These are phyloP conservation scores for Bipolaris gigantea DNA, from an alignment of 2,329 filamentous ascomycete species.

Conservation along the genomic window DNA sequence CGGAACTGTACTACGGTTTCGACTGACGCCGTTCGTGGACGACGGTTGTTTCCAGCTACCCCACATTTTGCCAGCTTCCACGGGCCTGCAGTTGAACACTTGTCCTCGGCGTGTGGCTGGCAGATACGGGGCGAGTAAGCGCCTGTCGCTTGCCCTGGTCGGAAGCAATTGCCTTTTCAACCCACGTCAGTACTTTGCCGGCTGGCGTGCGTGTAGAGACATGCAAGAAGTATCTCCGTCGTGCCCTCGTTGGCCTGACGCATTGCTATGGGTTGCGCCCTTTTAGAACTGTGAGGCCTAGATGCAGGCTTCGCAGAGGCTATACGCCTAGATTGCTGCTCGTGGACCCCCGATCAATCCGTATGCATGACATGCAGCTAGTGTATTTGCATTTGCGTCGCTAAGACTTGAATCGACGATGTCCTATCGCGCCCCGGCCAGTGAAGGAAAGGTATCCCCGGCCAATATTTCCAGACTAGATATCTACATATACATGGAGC, in stretches of 20 bases:
- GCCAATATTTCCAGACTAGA: background rate
- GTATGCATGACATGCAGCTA: slow-evolving; percentile 8
- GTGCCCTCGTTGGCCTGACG: slow-evolving; percentile 2
- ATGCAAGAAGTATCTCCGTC: slow-evolving; percentile 6
- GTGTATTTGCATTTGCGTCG: background rate
- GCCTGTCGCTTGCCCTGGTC: slow-evolving; percentile 8
- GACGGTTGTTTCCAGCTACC: slow-evolving; percentile 2
- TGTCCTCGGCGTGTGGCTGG: slow-evolving; percentile 10
- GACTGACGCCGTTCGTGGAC: background rate
- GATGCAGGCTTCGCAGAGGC: slow-evolving; percentile 6
- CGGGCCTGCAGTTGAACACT: slow-evolving; percentile 10
- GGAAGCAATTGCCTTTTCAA: slow-evolving; percentile 1
- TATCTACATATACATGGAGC: background rate
- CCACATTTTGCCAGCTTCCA: slow-evolving; percentile 9
- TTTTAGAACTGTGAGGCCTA: slow-evolving; percentile 6
- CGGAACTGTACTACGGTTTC: slow-evolving; percentile 4
- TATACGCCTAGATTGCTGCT: slow-evolving; percentile 2
- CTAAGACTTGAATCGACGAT: slow-evolving; percentile 9
- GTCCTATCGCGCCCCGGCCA: background rate
- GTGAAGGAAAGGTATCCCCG: background rate
- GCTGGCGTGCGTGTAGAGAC: slow-evolving; percentile 6
- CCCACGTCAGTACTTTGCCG: slow-evolving; percentile 1
- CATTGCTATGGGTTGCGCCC: slow-evolving; percentile 4
- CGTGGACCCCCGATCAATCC: slow-evolving; percentile 4
- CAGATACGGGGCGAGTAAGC: slow-evolving; percentile 8